phyloP scores from a whole-genome alignment of 345 rosid species.

The Brassica cretica region DNA sequence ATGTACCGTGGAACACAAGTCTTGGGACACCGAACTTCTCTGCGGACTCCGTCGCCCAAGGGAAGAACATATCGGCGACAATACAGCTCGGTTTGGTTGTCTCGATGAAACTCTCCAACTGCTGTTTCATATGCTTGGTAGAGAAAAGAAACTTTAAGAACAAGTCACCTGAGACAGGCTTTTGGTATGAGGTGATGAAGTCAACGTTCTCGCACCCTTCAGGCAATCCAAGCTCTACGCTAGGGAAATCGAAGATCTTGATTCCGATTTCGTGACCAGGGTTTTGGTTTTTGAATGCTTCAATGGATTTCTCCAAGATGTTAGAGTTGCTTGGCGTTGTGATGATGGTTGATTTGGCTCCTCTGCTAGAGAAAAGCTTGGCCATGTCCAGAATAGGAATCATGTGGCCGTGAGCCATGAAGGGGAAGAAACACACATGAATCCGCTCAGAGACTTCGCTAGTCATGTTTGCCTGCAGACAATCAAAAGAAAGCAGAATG shows the following conservation, averaged over 20 bases:
- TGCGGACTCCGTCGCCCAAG: slow-evolving; percentile 35
- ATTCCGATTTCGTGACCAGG: slow-evolving; percentile 39
- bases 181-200: slow-evolving; percentile 8
- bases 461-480: slow-evolving; percentile 32
- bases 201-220: slow-evolving; percentile 52
- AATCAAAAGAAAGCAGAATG: neutral
- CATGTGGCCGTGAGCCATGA: slow-evolving; percentile 60
- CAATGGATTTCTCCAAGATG: slow-evolving; percentile 30
- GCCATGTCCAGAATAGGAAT: slow-evolving; percentile 60
- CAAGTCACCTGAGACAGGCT: slow-evolving; percentile 25
- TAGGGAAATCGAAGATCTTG: slow-evolving; percentile 46
- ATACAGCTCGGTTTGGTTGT: slow-evolving; percentile 43
- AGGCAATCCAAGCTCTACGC: slow-evolving; percentile 47
- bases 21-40: slow-evolving; percentile 32
- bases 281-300: slow-evolving; percentile 25
- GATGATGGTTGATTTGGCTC: slow-evolving; percentile 47
- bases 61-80: slow-evolving; percentile 41
- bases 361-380: slow-evolving; percentile 47
- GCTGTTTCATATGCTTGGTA: slow-evolving; percentile 42
- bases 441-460: slow-evolving; percentile 27
- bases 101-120: slow-evolving; percentile 46
- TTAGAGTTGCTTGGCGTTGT: slow-evolving; percentile 52
- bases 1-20: slow-evolving; percentile 41
- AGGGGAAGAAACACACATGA: slow-evolving; percentile 51
- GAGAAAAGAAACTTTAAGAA: slow-evolving; percentile 43